phyloP scores from a whole-genome alignment of 345 rosid genomes.

The Gossypium australe region DNA sequence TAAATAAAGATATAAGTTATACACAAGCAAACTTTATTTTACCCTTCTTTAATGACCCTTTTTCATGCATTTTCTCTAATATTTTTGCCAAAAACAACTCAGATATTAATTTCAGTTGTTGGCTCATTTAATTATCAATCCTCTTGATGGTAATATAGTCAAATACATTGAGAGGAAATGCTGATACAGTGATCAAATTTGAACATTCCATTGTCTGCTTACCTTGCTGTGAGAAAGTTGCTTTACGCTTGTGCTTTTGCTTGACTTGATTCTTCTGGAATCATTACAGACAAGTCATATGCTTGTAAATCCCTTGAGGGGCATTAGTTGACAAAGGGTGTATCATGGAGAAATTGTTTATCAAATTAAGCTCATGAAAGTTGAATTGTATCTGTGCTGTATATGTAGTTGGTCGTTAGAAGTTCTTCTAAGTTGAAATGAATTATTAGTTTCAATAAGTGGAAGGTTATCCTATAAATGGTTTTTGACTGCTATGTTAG shows the following conservation, averaged over 20 bases:
- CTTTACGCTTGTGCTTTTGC: neutral
- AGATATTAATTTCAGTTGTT: neutral
- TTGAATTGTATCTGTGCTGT: neutral
- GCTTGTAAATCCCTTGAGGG: neutral
- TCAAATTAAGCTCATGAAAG: neutral
- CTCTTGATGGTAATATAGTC: neutral
- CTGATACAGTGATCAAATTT: neutral
- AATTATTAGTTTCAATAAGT: neutral
- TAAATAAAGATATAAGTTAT: neutral
- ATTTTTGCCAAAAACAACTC: neutral
- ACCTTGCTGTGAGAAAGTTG: neutral
- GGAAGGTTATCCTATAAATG: neutral
- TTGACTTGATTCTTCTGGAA: neutral
- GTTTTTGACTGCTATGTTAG: neutral
- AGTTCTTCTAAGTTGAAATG: neutral
- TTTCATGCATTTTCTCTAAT: neutral
- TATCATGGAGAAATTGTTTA: neutral
- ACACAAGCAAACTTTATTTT: neutral
- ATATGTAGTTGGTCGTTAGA: neutral
- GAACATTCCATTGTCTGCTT: neutral
- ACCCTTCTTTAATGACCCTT: neutral
- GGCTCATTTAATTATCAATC: neutral
- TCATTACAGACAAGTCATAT: neutral
- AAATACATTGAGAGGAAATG: neutral
- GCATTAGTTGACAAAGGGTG: neutral